These are phyloP conservation scores for Penicillium expansum DNA, from an alignment of 2,329 filamentous ascomycete genomes.

Conservation along the genomic window DNA sequence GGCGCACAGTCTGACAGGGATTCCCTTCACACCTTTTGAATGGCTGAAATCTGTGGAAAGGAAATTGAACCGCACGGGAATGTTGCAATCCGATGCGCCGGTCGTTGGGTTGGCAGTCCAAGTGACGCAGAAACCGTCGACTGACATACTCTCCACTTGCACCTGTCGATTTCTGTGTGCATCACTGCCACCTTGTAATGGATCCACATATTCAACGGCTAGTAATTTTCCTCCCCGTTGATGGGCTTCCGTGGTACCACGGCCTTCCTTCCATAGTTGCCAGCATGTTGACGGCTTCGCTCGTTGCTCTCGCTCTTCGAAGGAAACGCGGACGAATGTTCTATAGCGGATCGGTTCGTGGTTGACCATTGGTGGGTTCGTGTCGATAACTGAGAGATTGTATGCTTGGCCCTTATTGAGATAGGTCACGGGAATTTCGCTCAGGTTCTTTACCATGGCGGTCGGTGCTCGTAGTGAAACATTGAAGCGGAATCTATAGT, in stretches of 20 bases:
- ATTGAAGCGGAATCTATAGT: slow-evolving; percentile 73
- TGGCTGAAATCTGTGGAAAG: slow-evolving; percentile 98
- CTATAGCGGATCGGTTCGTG: slow-evolving; percentile 69
- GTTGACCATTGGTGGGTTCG: slow-evolving; percentile 59
- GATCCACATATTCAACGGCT: slow-evolving; percentile 88
- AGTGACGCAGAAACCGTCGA: slow-evolving; percentile 88
- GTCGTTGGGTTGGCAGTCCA: slow-evolving; percentile 72
- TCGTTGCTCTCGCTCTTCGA: slow-evolving; percentile 92
- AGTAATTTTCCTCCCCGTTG: slow-evolving; percentile 88
- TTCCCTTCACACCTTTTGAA: slow-evolving; percentile 97
- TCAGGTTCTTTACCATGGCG: slow-evolving; percentile 81
- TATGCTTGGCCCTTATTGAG: slow-evolving; percentile 97
- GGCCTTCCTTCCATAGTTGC: slow-evolving; percentile 93
- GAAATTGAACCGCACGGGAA: slow-evolving; percentile 96
- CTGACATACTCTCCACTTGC: slow-evolving; percentile 73
- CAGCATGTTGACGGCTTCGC: slow-evolving; percentile 78
- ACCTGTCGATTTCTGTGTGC: slow-evolving; percentile 60
- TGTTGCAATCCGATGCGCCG: slow-evolving; percentile 70
- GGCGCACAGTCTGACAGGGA: slow-evolving; percentile 86
- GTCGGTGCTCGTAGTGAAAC: slow-evolving; percentile 89
- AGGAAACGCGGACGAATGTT: slow-evolving; percentile 91
- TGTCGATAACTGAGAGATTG: slow-evolving; percentile 79
- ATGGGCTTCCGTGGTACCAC: slow-evolving; percentile 93
- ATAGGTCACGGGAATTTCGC: slow-evolving; percentile 96
- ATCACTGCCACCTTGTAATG: slow-evolving; percentile 54